These are phyloP conservation scores for Dactylellina leptospora DNA, from an alignment of 2,329 filamentous ascomycete genomes.

Conservation along the genomic window DNA sequence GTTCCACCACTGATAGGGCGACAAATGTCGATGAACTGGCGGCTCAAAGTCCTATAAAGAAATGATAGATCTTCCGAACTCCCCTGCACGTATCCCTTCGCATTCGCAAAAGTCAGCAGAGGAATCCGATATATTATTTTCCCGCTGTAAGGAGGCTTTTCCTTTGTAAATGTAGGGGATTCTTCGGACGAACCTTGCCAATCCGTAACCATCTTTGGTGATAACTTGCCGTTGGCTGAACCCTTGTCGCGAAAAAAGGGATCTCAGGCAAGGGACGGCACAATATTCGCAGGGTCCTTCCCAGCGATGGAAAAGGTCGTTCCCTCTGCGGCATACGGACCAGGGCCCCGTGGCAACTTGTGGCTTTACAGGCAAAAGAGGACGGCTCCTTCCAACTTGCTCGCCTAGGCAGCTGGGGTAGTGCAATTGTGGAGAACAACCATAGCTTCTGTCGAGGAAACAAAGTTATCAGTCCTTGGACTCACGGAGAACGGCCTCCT, in stretches of 20 bases:
- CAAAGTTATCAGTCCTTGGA: background rate
- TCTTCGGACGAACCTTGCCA: constrained; percentile 17
- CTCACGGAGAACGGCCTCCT: background rate
- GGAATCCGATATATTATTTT: background rate
- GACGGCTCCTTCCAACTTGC: constrained; percentile 13
- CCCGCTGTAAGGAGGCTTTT: background rate
- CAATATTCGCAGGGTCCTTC: constrained; percentile 40
- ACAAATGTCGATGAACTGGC: constrained; percentile 50
- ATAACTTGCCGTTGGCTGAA: constrained; percentile 28
- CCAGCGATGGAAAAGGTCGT: constrained; percentile 16
- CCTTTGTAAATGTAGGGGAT: background rate
- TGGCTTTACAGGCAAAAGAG: constrained; percentile 12
- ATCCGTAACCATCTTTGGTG: constrained; percentile 3
- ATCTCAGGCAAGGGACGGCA: constrained; percentile 48
- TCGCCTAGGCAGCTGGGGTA: constrained; percentile 8
- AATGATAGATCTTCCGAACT: constrained; percentile 12
- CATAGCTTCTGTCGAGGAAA: background rate
- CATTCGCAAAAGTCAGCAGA: background rate
- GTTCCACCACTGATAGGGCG: constrained; percentile 51
- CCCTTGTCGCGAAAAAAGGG: constrained; percentile 35
- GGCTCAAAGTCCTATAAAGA: constrained; percentile 32
- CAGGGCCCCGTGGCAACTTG: constrained; percentile 35
- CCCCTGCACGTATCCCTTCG: background rate
- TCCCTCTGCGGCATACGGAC: constrained; percentile 40
- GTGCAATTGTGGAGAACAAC: background rate